phyloP scores from a whole-genome alignment of 2,329 filamentous ascomycete species.

The Paecilomyces formosus region DNA sequence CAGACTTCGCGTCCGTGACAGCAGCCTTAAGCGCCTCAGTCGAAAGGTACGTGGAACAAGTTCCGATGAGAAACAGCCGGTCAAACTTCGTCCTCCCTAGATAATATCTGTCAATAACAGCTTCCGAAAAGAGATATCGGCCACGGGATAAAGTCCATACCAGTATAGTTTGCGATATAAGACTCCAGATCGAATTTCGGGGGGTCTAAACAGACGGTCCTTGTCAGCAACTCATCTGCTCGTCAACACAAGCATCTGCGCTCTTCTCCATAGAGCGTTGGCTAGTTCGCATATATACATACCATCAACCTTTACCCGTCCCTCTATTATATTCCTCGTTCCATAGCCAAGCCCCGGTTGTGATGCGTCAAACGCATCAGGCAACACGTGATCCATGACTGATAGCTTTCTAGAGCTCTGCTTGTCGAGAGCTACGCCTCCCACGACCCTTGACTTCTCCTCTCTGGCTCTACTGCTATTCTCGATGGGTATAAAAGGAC shows the following conservation, averaged over 20 bases:
- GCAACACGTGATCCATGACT: slow-evolving; percentile 12
- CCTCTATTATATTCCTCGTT: slow-evolving; percentile 3
- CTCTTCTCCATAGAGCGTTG: neutral
- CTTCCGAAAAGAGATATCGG: slow-evolving; percentile 1
- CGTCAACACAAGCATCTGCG: neutral
- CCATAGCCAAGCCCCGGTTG: slow-evolving; percentile 7
- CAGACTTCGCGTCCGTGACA: slow-evolving; percentile 65
- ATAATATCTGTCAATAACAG: slow-evolving; percentile 2
- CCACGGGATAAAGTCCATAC: slow-evolving; percentile 39
- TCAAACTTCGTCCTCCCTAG: slow-evolving; percentile 73
- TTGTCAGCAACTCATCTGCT: neutral
- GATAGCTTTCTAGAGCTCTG: neutral
- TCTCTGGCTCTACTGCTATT: neutral
- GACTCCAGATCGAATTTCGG: slow-evolving; percentile 88
- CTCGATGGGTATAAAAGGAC: neutral
- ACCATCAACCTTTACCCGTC: slow-evolving; percentile 24
- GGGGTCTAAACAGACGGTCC: slow-evolving; percentile 44
- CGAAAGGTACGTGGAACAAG: slow-evolving; percentile 65
- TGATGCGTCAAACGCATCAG: slow-evolving; percentile 18
- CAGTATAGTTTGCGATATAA: slow-evolving; percentile 83
- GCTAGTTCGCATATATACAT: slow-evolving; percentile 7
- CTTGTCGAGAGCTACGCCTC: neutral
- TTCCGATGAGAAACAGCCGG: slow-evolving; percentile 74
- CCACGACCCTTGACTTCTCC: neutral
- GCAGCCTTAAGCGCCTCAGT: slow-evolving; percentile 75